A percentile compares a stretch with the other conserved stretches of the same genome.
Conservation (phyloP, 768 basidiomycete genomes). For the Tremella fuciformis region DNA sequence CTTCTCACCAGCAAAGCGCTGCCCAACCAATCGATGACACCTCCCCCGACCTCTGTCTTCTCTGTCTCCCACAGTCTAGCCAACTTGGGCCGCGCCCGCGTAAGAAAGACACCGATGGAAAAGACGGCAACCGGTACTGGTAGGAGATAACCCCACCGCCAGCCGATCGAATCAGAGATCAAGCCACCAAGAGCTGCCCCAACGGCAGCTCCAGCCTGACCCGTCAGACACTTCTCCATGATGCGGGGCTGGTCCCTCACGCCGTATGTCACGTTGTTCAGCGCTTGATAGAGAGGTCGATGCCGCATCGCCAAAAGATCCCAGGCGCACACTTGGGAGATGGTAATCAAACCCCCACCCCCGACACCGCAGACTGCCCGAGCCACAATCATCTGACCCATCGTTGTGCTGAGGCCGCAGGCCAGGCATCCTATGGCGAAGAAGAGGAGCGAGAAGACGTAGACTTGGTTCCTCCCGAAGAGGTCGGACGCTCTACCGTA, state of each 20-base stretch:
- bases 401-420: conserved; percentile 19
- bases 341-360: conserved; percentile 27
- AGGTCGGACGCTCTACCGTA: conserved; percentile 25
- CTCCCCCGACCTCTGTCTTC: not conserved
- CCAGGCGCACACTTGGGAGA: conserved; percentile 25
- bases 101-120: conserved; percentile 17
- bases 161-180: conserved; percentile 24
- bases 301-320: conserved; percentile 18
- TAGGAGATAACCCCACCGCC: conserved; percentile 22
- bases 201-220: conserved; percentile 20
- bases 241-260: conserved; percentile 2
- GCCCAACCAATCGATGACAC: conserved; percentile 18
- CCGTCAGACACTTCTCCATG: not conserved
- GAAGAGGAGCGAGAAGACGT: conserved; percentile 18
- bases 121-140: conserved; percentile 21
- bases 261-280: conserved; percentile 25
- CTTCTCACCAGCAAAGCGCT: conserved; percentile 17
- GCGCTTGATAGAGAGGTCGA: conserved; percentile 25
- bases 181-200: conserved; percentile 26
- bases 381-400: conserved; percentile 23
- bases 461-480: conserved; percentile 20
- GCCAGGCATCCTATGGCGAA: conserved; percentile 23
- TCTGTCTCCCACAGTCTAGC: conserved; percentile 8
- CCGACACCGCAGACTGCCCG: conserved; percentile 23
- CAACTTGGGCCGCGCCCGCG: conserved; percentile 20